Evolutionary conservation across 2,329 filamentous ascomycete species (phyloP).

Genomic region (Fusarium sp.): DNA sequence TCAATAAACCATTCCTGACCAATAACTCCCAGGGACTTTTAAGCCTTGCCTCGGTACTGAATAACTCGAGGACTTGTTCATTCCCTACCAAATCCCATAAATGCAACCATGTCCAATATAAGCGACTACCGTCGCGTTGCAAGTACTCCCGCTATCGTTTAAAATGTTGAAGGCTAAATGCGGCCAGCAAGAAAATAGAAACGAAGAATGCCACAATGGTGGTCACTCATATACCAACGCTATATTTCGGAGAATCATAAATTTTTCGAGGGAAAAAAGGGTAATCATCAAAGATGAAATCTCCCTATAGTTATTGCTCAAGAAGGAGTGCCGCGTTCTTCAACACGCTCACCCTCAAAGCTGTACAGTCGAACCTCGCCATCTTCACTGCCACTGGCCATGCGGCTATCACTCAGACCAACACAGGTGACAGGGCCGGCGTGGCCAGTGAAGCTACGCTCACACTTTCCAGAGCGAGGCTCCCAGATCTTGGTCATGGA

Average conservation of each 20-base stretch:
- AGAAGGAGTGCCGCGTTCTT: slow-evolving; percentile 63
- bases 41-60: slow-evolving; percentile 2
- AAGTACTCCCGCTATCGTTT: slow-evolving; percentile 28
- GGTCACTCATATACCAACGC: neutral
- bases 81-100: slow-evolving; percentile 4
- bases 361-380: slow-evolving; percentile 89
- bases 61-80: slow-evolving; percentile 4
- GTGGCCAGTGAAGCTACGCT: slow-evolving; percentile 92
- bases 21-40: slow-evolving; percentile 27
- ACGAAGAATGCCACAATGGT: neutral
- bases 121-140: neutral
- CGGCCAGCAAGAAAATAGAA: neutral
- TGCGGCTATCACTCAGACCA: slow-evolving; percentile 86
- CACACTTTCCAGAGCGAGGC: slow-evolving; percentile 88
- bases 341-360: slow-evolving; percentile 68
- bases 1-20: slow-evolving; percentile 9
- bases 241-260: slow-evolving; percentile 15
- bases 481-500: slow-evolving; percentile 96
- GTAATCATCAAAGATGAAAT: neutral
- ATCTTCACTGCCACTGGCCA: slow-evolving; percentile 94
- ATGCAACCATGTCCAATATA: slow-evolving; percentile 9
- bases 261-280: neutral
- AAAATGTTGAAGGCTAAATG: slow-evolving; percentile 8
- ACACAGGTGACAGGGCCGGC: slow-evolving; percentile 93
- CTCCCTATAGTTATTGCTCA: slow-evolving; percentile 41